Evolutionary conservation across 352 stramenopile genomes (phyloP), one percentile per base, ranked within the genome.

Genomic region (Plasmopara muralis): DNA sequence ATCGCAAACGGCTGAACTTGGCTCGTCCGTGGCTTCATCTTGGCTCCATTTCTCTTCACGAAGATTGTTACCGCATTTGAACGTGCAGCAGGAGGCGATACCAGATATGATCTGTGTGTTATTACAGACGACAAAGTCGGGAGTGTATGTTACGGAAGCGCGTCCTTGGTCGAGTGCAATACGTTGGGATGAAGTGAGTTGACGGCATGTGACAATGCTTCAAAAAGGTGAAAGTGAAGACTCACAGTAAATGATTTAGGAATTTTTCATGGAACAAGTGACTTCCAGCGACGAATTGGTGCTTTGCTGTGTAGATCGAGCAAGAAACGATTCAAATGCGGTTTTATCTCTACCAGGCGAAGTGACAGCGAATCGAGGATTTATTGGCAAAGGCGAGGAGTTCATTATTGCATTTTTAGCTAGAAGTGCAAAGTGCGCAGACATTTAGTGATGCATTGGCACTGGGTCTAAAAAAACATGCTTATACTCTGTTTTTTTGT

Each of bases 201-300:
- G 7, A 35, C 10, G 31, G 48, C 37, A 13, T 41, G 37, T 41
- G n/a, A 35, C 31, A 35, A 35, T 35, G 31, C 7, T 12, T 2
- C 31, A 35, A 35, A 35, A 25, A 35, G 6, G 31, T 35, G 10
- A 12, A 35, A 12, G 6, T 2, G 10, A 35, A 35, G 31, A 12
- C 10, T 12, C 6, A 35, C 10, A 12, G 31, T 35, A 35, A 1
- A 12, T 35, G 6, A 4, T 15, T 41, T 41, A 91, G 78, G 80
- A 91, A 47, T 91, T 93, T 55, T 66, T 70, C 25, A 60, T 91
- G 35, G 78, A 91, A 20, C 61, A 72, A 43, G 76, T 89, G 33
- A 74, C 61, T 20, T 77, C 74, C 5, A 69, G 53, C 6, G 83
- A 91, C 18, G 76, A 83, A 39, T 60, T 93, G 20, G 63, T 60